Conservation (phyloP, 805 yeast genomes). For the Ogataea minuta region DNA sequence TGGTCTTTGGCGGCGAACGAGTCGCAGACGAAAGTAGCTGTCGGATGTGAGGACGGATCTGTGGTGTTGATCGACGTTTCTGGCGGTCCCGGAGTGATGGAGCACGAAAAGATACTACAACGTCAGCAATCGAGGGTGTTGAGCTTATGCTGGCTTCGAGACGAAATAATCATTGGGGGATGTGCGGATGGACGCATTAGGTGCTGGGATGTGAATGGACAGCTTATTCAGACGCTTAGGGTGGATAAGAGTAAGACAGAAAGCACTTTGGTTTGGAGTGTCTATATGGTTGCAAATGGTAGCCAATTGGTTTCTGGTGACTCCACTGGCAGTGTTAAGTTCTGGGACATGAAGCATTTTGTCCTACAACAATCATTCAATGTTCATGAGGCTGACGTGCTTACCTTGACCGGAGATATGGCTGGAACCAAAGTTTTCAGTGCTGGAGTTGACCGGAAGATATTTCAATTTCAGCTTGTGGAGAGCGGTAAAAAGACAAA, state of each 20-base stretch:
- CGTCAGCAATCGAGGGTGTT: constrained; percentile 82
- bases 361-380: constrained; percentile 78
- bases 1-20: constrained; percentile 81
- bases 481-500: constrained; percentile 33
- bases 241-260: constrained; percentile 87
- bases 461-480: constrained; percentile 64
- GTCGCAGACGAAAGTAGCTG: constrained; percentile 64
- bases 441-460: constrained; percentile 93
- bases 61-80: constrained; percentile 81
- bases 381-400: constrained; percentile 88
- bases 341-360: constrained; percentile 83
- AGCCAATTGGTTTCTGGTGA: constrained; percentile 92
- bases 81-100: constrained; percentile 82
- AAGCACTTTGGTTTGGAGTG: constrained; percentile 89
- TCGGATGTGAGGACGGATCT: constrained; percentile 94
- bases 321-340: constrained; percentile 88
- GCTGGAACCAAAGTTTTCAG: constrained; percentile 67
- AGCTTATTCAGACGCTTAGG: constrained; percentile 80
- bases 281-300: constrained; percentile 57
- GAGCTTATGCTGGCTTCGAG: constrained; percentile 70
- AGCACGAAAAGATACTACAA: constrained; percentile 71
- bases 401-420: constrained; percentile 63
- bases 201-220: constrained; percentile 68
- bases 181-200: constrained; percentile 93
- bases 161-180: constrained; percentile 76